These are phyloP conservation scores for Rhododendron kiyosumense DNA, from an alignment of 148 eudicot species.

Conservation along the genomic window DNA sequence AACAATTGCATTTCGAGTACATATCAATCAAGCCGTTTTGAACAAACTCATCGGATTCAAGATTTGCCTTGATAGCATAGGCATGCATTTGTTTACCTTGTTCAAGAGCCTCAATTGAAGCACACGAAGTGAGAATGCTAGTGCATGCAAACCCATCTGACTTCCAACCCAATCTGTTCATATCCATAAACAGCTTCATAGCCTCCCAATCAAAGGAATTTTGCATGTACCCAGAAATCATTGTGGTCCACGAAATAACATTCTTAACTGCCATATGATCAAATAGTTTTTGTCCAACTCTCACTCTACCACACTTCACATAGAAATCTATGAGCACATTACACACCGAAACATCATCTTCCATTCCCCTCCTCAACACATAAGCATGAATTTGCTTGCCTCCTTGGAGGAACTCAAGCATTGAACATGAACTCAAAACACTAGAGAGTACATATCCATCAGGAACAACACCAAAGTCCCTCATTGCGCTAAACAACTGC, in stretches of 20 bases:
- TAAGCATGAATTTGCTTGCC: conserved; percentile 67
- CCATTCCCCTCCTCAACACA: conserved; percentile 42
- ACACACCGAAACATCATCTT: conserved; percentile 43
- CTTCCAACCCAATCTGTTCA: conserved; percentile 48
- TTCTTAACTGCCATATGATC: conserved; percentile 43
- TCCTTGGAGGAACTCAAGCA: conserved; percentile 41
- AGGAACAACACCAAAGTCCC: conserved; percentile 37
- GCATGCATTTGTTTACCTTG: conserved; percentile 59
- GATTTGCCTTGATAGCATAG: conserved; percentile 43
- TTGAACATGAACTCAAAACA: conserved; percentile 51
- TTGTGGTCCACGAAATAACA: conserved; percentile 62
- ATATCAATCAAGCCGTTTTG: conserved; percentile 63
- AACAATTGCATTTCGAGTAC: conserved; percentile 60
- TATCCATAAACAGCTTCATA: conserved; percentile 35
- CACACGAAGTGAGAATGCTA: conserved; percentile 59
- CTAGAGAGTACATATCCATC: conserved; percentile 56
- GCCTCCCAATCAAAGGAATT: conserved; percentile 53
- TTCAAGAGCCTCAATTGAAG: conserved; percentile 50
- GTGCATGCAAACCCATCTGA: conserved; percentile 68
- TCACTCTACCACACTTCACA: conserved; percentile 53
- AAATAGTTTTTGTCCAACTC: conserved; percentile 37
- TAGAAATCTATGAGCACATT: conserved; percentile 60
- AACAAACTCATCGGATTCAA: conserved; percentile 62
- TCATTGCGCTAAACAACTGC: conserved; percentile 40
- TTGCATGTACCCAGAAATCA: conserved; percentile 77